Percentiles rank a stretch among this genome's conserved stretches.
phyloP scores from a whole-genome alignment of 1,139 yeast genomes.

The Blastobotrys illinoisensis region DNA sequence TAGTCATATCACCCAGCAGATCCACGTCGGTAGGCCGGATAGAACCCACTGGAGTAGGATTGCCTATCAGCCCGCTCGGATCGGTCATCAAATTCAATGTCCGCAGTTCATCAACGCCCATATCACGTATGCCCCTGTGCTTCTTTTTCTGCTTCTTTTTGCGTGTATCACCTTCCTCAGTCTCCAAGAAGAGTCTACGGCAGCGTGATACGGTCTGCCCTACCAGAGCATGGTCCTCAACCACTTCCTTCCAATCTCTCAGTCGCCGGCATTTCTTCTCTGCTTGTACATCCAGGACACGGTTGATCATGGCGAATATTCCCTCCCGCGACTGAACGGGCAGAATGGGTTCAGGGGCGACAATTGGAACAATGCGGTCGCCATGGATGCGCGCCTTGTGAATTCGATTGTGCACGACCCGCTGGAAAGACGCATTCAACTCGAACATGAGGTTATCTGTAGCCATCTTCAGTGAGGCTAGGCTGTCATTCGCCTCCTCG shows the following conservation, averaged over 20 bases:
- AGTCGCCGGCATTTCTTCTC: not conserved
- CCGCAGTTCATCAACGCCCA: not conserved
- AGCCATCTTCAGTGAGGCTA: conserved; percentile 7
- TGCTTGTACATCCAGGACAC: conserved; percentile 1
- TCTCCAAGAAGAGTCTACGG: not conserved
- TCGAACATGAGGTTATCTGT: conserved; percentile 18
- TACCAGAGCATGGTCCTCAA: not conserved
- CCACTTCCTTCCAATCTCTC: conserved; percentile 5
- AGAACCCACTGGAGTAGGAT: not conserved
- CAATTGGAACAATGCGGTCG: conserved; percentile 2
- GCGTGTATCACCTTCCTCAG: not conserved
- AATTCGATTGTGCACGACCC: conserved; percentile 17
- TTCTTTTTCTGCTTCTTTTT: not conserved
- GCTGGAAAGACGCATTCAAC: conserved; percentile 21
- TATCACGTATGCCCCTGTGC: not conserved
- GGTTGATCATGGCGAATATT: conserved; percentile 1
- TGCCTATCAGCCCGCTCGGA: not conserved
- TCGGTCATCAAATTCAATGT: not conserved
- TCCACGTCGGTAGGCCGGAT: not conserved
- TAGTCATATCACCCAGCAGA: not conserved
- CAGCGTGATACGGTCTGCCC: conserved; percentile 6
- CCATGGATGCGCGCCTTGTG: conserved; percentile 8
- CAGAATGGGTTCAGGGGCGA: not conserved
- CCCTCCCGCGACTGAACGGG: conserved; percentile 1
- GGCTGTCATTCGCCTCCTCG: not conserved